These are phyloP conservation scores for Coniochaeta hoffmannii DNA, from an alignment of 2,329 filamentous ascomycete genomes.

Conservation along the genomic window DNA sequence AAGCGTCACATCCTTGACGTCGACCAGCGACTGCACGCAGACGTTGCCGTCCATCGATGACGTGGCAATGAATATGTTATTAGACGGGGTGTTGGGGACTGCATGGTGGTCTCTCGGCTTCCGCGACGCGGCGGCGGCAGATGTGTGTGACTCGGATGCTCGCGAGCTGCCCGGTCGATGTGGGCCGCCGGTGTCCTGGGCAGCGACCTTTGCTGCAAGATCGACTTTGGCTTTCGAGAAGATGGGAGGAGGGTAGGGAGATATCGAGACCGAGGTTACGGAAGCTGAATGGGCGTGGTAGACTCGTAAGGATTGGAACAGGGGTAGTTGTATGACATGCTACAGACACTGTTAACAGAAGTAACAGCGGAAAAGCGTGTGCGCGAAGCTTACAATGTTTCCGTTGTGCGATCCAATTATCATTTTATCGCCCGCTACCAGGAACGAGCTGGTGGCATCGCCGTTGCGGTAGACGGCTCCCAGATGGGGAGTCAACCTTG, in stretches of 20 bases:
- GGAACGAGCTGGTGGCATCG: constrained; percentile 86
- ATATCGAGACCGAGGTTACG: constrained; percentile 83
- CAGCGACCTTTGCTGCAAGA: constrained; percentile 24
- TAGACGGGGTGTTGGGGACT: constrained; percentile 70
- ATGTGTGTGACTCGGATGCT: constrained; percentile 32
- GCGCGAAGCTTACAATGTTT: constrained; percentile 64
- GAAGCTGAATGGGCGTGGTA: constrained; percentile 93
- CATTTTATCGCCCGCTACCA: constrained; percentile 96
- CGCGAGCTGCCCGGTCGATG: constrained; percentile 25
- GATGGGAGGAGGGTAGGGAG: constrained; percentile 61
- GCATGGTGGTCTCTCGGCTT: constrained; percentile 42
- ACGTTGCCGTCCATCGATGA: constrained; percentile 95
- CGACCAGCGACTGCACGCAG: constrained; percentile 79
- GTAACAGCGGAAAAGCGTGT: not conserved
- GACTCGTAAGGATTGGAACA: constrained; percentile 71
- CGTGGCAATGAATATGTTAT: constrained; percentile 87
- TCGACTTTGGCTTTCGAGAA: constrained; percentile 37
- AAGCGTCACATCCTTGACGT: constrained; percentile 82
- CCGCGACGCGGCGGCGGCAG: constrained; percentile 44
- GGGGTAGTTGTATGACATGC: constrained; percentile 81
- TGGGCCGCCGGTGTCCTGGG: constrained; percentile 26
- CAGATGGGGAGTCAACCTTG: constrained; percentile 73
- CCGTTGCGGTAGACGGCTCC: constrained; percentile 83
- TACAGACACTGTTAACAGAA: constrained; percentile 29
- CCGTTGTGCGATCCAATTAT: constrained; percentile 94